These are phyloP conservation scores for Dictyostelium brefeldianum DNA, from an alignment of 78 protist species.

Conservation along the genomic window DNA sequence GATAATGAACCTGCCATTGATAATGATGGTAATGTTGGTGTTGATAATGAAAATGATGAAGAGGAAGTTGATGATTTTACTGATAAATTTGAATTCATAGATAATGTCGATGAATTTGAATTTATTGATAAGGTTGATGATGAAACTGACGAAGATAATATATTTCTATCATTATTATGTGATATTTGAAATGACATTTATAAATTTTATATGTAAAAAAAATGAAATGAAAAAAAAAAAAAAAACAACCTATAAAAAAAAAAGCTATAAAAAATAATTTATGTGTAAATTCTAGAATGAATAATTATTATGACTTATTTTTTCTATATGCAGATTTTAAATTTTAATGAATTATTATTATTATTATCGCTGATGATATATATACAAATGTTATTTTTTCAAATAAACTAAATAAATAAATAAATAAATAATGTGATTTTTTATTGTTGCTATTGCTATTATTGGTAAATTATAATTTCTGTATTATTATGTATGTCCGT, in stretches of 20 bases:
- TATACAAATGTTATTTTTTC: not conserved
- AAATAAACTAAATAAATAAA: not conserved
- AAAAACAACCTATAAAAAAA: no score
- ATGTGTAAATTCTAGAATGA: not conserved
- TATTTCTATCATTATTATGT: not conserved
- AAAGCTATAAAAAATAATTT: no score
- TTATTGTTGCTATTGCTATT: no score
- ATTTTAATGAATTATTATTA: not conserved
- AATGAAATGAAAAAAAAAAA: no score
- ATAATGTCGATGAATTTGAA: slow-evolving; percentile 3
- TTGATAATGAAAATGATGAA: slow-evolving; percentile 4
- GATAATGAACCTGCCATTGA: not conserved
- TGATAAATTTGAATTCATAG: not conserved
- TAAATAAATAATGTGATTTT: not conserved
- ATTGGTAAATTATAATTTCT: no score
- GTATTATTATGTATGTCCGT: not conserved
- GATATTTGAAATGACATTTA: slow-evolving; percentile 2
- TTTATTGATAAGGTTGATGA: slow-evolving; percentile 19
- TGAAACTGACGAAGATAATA: not conserved
- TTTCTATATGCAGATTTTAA: not conserved
- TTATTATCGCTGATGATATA: not conserved
- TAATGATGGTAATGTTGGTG: slow-evolving; percentile 30
- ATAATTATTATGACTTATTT: not conserved
- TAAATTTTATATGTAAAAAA: no score
- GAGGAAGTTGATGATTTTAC: not conserved